Conservation (phyloP, 495 filamentous ascomycete genomes). For the Talaromyces thailandensis region DNA sequence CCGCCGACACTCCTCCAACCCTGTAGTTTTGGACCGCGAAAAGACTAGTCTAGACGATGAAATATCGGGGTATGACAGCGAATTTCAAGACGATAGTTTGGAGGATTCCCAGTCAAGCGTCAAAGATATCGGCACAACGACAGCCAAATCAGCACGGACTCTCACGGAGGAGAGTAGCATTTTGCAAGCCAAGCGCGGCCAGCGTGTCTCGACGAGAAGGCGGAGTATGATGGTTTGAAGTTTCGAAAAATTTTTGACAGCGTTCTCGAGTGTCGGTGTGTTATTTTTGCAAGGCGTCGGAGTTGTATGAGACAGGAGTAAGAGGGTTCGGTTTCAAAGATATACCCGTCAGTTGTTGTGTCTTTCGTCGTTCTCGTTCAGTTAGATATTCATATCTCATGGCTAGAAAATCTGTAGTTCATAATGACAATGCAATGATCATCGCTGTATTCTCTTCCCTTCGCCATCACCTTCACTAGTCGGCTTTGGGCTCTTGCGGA, state of each 20-base stretch:
- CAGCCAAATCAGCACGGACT: slow-evolving; percentile 6
- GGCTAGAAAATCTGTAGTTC: neutral
- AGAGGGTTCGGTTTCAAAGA: neutral
- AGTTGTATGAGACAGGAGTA: slow-evolving; percentile 3
- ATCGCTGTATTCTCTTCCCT: neutral
- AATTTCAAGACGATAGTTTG: slow-evolving; percentile 3
- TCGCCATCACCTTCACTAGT: neutral
- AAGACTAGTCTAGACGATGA: slow-evolving; percentile 12
- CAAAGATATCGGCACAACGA: neutral
- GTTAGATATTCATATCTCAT: neutral
- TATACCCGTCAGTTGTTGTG: neutral
- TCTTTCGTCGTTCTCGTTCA: neutral
- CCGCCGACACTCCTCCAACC: slow-evolving; percentile 32
- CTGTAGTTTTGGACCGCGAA: slow-evolving; percentile 5
- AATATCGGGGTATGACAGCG: neutral
- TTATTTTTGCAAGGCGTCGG: slow-evolving; percentile 2
- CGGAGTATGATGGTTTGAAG: slow-evolving; percentile 46
- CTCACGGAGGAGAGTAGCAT: slow-evolving; percentile 10
- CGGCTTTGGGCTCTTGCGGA: neutral
- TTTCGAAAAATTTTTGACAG: neutral
- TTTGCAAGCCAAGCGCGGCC: slow-evolving; percentile 17
- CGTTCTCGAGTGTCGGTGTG: neutral
- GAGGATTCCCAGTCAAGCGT: slow-evolving; percentile 1
- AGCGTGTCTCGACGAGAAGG: slow-evolving; percentile 31
- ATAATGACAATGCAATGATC: neutral